Conservation (phyloP, 441 rosid species). For the Brassica balearica region DNA sequence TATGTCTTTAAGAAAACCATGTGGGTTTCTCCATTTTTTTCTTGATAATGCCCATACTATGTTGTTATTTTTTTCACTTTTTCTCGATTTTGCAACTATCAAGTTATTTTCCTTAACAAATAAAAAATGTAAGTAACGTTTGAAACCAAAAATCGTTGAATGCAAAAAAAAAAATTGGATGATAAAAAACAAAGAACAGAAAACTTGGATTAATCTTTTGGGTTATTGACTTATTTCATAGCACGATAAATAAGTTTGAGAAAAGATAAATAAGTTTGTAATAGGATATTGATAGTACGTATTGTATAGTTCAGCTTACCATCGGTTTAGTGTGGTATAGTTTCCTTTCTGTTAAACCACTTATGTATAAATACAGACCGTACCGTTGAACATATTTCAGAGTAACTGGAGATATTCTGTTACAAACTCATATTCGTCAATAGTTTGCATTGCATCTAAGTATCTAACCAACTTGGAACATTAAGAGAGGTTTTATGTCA, state of each 20-base stretch:
- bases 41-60: slow-evolving; percentile 1
- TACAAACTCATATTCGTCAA: background rate
- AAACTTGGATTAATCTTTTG: slow-evolving; percentile 2
- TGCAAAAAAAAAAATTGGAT: background rate
- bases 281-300: background rate
- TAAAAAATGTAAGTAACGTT: background rate
- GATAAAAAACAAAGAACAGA: background rate
- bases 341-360: background rate
- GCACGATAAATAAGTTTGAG: background rate
- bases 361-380: background rate
- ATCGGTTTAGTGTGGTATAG: background rate
- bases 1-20: slow-evolving; percentile 35
- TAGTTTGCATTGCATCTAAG: background rate
- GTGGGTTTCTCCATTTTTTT: background rate
- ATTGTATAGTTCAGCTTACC: background rate
- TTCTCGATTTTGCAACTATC: slow-evolving; percentile 11
- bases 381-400: background rate
- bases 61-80: background rate
- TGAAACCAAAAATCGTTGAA: background rate
- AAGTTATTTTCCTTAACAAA: background rate
- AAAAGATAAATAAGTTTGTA: background rate
- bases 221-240: background rate
- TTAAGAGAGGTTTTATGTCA: slow-evolving; percentile 6
- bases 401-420: background rate
- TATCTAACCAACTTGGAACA: slow-evolving; percentile 10